Base-by-base conservation (phyloP, 1,284 basidiomycete species). In the Ustilago loliicola region DNA sequence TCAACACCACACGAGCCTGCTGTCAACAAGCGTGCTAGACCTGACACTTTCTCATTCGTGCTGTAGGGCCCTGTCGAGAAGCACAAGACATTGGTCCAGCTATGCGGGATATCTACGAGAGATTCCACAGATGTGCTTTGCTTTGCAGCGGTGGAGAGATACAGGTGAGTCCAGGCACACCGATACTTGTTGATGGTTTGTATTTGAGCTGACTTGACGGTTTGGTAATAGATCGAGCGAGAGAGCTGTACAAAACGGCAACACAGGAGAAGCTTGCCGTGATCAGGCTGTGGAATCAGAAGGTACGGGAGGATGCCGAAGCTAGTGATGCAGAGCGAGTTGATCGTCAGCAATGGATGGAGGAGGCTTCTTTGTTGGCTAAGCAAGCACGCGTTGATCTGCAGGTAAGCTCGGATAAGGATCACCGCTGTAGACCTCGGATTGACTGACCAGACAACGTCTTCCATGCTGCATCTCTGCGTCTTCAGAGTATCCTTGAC, bases 91-190 rank as follows among this genome's bases (percentile, higher is more conserved):
- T 19, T 80, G 78, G 78, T 74, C 75, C 3, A 66, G 62, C 59
- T 80, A 78, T 42, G 66, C 75, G 3, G 78, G 78, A 17, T 77
- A 80, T 32, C 47, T 78, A 8, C 59, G 78, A 48, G 75, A 80
- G 21, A 45, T 80, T 2, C 72, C 72, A 4, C 67, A 64, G 15
- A 55, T 78, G 54, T 80, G 78, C 47, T 75, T 69, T 30, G 61
- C 67, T 21, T 25, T 80, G 29, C 64, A 69, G 52, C 61, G 78
- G 2, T 68, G 62, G 71, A 64, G 55, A 29, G 66, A 77, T 40
- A 57, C 63, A 3, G 75, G 70, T 79, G 21, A n/a, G 42, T 45
- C 21, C 42, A n/a, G 21, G 6, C 42, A 45, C n/a, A 36, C 34
- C 34, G 38, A 40, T 17, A 7, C 19, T 1, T 9, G 7, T 40